Conservation (phyloP, 345 rosid species). For the Hevea brasiliensis region DNA sequence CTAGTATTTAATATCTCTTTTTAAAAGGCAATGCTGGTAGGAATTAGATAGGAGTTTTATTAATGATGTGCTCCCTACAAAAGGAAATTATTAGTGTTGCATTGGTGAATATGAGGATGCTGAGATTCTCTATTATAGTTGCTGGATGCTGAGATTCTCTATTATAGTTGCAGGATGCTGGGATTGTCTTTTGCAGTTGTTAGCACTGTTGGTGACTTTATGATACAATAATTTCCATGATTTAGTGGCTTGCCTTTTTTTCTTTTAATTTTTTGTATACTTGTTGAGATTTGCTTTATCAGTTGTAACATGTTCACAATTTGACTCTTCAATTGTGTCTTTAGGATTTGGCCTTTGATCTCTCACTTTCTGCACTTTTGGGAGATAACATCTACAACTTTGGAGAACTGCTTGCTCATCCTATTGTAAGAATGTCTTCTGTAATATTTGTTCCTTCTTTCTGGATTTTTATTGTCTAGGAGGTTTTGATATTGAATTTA, state of each 20-base stretch:
- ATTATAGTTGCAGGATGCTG: too few relatives aligned
- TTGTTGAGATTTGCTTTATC: background rate
- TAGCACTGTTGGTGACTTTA: background rate
- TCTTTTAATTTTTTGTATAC: background rate
- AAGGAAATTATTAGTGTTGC: background rate
- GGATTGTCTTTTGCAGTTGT: background rate
- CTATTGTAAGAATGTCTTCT: background rate
- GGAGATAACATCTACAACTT: constrained; percentile 98
- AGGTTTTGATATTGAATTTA: too few relatives aligned
- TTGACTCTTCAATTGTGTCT: background rate
- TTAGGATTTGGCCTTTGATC: constrained; percentile 97
- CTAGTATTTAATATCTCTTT: background rate
- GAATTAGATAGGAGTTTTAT: background rate
- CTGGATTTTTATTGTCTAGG: too few relatives aligned
- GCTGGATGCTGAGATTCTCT: too few relatives aligned
- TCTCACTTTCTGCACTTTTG: constrained; percentile 93
- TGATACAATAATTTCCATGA: background rate
- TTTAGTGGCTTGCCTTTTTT: background rate
- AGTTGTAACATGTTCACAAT: background rate
- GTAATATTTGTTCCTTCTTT: background rate
- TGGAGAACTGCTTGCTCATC: background rate
- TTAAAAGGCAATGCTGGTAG: background rate
- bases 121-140: too few relatives aligned
- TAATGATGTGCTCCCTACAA: background rate
- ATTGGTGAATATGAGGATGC: background rate